Percentiles rank a stretch among this genome's conserved stretches.
Evolutionary conservation across 441 rosid genomes (phyloP).

Genomic region (Breynia disticha): DNA sequence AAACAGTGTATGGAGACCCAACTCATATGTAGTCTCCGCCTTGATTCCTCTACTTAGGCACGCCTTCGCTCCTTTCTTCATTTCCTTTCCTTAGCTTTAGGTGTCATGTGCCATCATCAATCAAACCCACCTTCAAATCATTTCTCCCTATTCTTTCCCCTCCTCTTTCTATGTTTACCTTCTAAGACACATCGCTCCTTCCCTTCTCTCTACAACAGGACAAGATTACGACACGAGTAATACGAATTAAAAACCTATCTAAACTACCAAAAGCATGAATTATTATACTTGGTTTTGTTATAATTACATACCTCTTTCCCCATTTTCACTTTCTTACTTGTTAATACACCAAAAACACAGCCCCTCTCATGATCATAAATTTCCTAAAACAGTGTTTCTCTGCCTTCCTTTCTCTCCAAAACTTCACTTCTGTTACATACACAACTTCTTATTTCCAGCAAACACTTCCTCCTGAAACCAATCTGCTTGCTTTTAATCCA

Average conservation of each 20-base stretch:
- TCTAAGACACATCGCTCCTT: not conserved
- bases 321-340: slow-evolving; percentile 20
- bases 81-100: slow-evolving; percentile 1
- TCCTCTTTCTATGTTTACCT: slow-evolving; percentile 6
- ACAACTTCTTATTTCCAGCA: slow-evolving; percentile 9
- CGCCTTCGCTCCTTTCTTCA: slow-evolving; percentile 21
- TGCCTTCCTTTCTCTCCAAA: slow-evolving; percentile 29
- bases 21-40: not conserved
- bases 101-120: slow-evolving; percentile 32
- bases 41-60: slow-evolving; percentile 26
- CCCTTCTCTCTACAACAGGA: no score
- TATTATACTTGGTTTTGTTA: no score
- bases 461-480: slow-evolving; percentile 9
- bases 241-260: no score
- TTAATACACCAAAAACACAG: slow-evolving; percentile 22
- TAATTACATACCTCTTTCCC: no score
- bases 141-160: slow-evolving; percentile 24
- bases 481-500: slow-evolving; percentile 6
- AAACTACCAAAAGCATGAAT: no score
- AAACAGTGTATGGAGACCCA: slow-evolving; percentile 3
- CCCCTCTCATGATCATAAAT: slow-evolving; percentile 13
- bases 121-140: slow-evolving; percentile 46
- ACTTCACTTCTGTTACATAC: slow-evolving; percentile 20
- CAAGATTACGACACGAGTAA: no score
- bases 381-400: slow-evolving; percentile 9